Percentiles rank a stretch among this genome's conserved stretches.
Evolutionary conservation across 1,284 basidiomycete species (phyloP).

Genomic region (Cystobasidiaceae sp.): DNA sequence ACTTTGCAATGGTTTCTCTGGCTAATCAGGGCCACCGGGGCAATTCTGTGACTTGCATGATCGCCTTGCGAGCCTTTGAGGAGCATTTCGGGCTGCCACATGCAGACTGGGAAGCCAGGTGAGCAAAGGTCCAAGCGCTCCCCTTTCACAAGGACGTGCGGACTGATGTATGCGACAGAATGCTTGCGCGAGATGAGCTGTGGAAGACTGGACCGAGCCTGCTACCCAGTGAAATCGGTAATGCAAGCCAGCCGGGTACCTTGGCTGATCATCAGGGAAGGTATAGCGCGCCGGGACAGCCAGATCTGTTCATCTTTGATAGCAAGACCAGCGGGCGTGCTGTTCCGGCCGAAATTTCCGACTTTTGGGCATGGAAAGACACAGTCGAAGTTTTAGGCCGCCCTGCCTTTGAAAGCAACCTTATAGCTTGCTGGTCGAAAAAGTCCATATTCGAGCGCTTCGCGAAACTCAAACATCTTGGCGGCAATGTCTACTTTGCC

Average conservation of each 20-base stretch:
- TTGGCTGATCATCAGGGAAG: not conserved
- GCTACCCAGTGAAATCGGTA: not conserved
- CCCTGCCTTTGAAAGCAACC: not conserved
- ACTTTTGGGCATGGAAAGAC: no score
- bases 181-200: not conserved
- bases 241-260: not conserved
- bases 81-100: slow-evolving; percentile 1
- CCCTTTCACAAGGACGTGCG: not conserved
- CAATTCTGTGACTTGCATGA: not conserved
- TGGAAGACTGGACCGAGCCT: not conserved
- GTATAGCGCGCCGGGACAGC: no score
- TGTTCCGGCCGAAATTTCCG: no score
- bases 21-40: not conserved
- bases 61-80: slow-evolving; percentile 5
- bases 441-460: not conserved
- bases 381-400: no score
- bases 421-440: not conserved
- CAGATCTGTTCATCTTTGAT: no score
- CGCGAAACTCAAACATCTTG: not conserved
- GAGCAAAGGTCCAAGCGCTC: not conserved
- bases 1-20: slow-evolving; percentile 3
- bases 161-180: not conserved
- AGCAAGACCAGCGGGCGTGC: no score
- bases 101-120: slow-evolving; percentile 6
- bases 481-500: not conserved